phyloP scores from a whole-genome alignment of 1,284 basidiomycete genomes.

The Leccinum subfulvum region DNA sequence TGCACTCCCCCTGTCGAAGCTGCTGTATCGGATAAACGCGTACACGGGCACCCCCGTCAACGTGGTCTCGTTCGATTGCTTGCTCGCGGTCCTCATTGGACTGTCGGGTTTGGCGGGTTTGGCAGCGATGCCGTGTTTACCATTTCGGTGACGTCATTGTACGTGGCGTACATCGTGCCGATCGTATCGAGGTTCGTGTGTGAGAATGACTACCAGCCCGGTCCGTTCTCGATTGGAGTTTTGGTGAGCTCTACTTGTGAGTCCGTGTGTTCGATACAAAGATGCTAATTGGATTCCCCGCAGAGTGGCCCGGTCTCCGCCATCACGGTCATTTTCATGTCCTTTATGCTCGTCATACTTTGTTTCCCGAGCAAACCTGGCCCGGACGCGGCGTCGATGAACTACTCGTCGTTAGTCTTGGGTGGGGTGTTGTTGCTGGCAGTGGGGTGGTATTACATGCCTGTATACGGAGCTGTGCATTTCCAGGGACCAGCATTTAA shows the following conservation, averaged over 20 bases:
- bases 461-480: slow-evolving; percentile 28
- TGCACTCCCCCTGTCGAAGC: neutral
- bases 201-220: neutral
- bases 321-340: slow-evolving; percentile 30
- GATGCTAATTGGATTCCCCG: neutral
- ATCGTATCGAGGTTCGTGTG: neutral
- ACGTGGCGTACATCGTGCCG: neutral
- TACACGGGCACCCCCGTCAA: neutral
- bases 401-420: slow-evolving; percentile 32
- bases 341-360: slow-evolving; percentile 30
- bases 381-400: slow-evolving; percentile 24
- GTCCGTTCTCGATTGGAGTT: neutral
- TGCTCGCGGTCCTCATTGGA: too few species aligned
- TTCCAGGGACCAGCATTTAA: slow-evolving; percentile 24
- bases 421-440: slow-evolving; percentile 25
- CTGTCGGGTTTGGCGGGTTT: neutral
- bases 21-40: neutral
- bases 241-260: neutral
- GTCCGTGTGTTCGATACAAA: neutral
- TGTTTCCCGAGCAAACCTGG: slow-evolving; percentile 25
- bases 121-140: neutral
- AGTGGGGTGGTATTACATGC: slow-evolving; percentile 30
- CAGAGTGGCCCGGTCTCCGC: slow-evolving; percentile 29
- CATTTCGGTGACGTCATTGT: neutral
- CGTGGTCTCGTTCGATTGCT: neutral